Conservation (phyloP, 73 alveolate species). For the Paramecium sexaurelia region DNA sequence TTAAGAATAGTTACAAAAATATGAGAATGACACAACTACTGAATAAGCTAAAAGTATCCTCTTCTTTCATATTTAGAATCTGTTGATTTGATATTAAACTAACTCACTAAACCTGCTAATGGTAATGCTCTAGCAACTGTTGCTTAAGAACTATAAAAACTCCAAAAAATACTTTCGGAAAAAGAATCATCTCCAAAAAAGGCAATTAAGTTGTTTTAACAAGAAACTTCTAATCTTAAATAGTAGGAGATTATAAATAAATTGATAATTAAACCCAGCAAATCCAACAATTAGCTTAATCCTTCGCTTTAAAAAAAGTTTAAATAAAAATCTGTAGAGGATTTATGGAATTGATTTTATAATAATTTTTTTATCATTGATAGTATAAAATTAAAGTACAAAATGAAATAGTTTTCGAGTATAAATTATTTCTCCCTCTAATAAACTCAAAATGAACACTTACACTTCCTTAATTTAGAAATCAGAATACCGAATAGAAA, state of each 20-base stretch:
- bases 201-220: background rate
- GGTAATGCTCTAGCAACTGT: background rate
- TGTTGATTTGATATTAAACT: conserved; percentile 3
- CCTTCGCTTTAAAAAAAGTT: background rate
- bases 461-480: conserved; percentile 6
- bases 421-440: background rate
- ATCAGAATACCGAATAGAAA: background rate
- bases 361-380: background rate
- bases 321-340: conserved; percentile 1
- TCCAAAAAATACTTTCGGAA: background rate
- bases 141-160: background rate
- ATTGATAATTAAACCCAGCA: background rate
- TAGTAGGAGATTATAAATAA: background rate
- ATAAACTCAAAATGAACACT: background rate
- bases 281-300: background rate
- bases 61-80: background rate
- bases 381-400: conserved; percentile 12
- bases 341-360: conserved; percentile 19
- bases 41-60: background rate
- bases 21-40: background rate
- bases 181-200: background rate
- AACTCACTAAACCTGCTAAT: background rate
- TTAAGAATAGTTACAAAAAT: background rate
- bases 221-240: background rate
- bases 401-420: background rate